Base-by-base conservation (phyloP, 2,329 filamentous ascomycete species). In the Aaosphaeria pasadenensis region DNA sequence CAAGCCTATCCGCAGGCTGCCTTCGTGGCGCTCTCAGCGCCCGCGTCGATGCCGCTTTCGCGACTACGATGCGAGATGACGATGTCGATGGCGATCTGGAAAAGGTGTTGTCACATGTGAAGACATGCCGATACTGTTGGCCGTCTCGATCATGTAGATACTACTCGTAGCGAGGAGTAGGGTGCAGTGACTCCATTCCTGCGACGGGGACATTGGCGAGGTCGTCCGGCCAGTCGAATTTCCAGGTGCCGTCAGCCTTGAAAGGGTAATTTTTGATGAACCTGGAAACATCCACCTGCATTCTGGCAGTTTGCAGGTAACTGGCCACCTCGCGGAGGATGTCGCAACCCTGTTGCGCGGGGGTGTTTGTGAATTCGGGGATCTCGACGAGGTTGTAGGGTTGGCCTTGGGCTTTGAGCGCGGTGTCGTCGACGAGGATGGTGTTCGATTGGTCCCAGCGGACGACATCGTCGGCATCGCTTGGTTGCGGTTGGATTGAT, bases 391-490 rank as follows among this genome's bases (percentile, higher is more conserved):
- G 78, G 60, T 97, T 97, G 72, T 83, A 82, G 1, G 94, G 94
- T 69, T 99, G 89, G 47, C 81, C 86, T 29, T 82, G 78, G 1
- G 86, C 91, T 75, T 97, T 99, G 61, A 91, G 79, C 1, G 72
- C 60, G 30, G 86, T 89, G 71, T 97, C 94, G 58, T 99, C 94
- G 36, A 97, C 84, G 29, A 99, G 77, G 5, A 97, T 79, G 0
- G 94, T 97, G 69, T 97, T 95, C 44, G 79, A 79, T 71, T 96
- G 91, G 58, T 85, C 80, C 87, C 91, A 97, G 9, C 67, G 59
- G 17, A 52, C 46, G 0, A 57, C 66, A 11, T 61, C 66, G 32
- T 62, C 64, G n/a, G 67, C 57, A 1, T 58, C 35, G 1, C 75
- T 74, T 43, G 77, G 73, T n/a, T 65, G 64, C 4, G 59, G 57